These are phyloP conservation scores for Zygoascus bituminiphila DNA, from an alignment of 805 yeast species.

Conservation along the genomic window DNA sequence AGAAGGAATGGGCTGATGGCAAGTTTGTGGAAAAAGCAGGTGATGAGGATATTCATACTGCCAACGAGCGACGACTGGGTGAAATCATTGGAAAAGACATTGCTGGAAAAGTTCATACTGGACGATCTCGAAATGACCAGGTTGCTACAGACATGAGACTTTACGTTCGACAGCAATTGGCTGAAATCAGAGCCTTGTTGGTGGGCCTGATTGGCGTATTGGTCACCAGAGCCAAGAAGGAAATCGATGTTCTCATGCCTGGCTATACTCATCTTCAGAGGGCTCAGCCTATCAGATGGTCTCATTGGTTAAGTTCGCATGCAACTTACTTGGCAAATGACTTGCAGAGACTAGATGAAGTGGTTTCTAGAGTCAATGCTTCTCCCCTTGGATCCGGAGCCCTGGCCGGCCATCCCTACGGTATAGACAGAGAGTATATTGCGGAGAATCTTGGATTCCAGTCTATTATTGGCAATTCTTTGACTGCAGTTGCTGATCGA, in stretches of 20 bases:
- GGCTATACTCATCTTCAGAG: conserved; percentile 98
- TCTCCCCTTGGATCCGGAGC: conserved; percentile 98
- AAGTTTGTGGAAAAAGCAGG: conserved; percentile 70
- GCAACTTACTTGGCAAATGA: conserved; percentile 94
- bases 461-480: conserved; percentile 87
- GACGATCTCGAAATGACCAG: conserved; percentile 97
- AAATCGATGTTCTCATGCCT: conserved; percentile 92
- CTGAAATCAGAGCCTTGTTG: conserved; percentile 45
- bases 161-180: conserved; percentile 72
- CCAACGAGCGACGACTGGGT: conserved; percentile 95
- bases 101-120: conserved; percentile 99
- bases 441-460: conserved; percentile 73
- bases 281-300: conserved; percentile 99
- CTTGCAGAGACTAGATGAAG: conserved; percentile 72
- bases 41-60: conserved; percentile 98
- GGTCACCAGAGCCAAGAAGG: conserved; percentile 67
- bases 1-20: conserved; percentile 71
- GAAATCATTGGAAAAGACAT: conserved; percentile 89
- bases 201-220: conserved; percentile 61
- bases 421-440: conserved; percentile 89
- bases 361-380: conserved; percentile 72
- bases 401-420: conserved; percentile 97
- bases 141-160: conserved; percentile 99
- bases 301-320: conserved; percentile 92
- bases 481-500: conserved; percentile 95